Conservation (phyloP, 1,139 yeast species). For the Meyerozyma carpophila region DNA sequence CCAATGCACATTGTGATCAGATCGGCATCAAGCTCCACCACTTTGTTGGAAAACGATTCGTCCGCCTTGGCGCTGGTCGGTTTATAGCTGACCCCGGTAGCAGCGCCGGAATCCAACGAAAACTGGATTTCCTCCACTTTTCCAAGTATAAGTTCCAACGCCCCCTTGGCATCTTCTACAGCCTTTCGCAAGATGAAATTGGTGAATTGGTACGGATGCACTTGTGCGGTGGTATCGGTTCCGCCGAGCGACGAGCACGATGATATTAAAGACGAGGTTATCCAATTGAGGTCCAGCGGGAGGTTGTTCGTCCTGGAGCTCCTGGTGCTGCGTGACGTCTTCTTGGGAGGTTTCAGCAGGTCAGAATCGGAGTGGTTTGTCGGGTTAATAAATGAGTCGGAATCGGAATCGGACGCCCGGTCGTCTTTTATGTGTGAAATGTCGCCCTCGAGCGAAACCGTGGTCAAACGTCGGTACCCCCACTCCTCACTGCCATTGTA, state of each 20-base stretch:
- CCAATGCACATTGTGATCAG: slow-evolving; percentile 84
- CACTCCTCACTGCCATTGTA: slow-evolving; percentile 80
- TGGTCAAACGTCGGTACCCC: slow-evolving; percentile 88
- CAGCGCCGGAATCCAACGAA: slow-evolving; percentile 57
- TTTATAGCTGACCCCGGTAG: slow-evolving; percentile 59
- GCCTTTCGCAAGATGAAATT: slow-evolving; percentile 76
- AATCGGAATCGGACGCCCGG: slow-evolving; percentile 11
- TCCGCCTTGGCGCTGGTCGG: slow-evolving; percentile 41
- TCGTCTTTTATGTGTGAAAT: slow-evolving; percentile 30
- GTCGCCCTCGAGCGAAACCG: slow-evolving; percentile 85
- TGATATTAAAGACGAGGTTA: slow-evolving; percentile 56
- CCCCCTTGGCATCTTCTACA: slow-evolving; percentile 60
- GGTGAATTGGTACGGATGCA: slow-evolving; percentile 92
- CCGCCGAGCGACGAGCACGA: slow-evolving; percentile 84
- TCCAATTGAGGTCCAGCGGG: slow-evolving; percentile 82
- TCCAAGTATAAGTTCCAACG: slow-evolving; percentile 81
- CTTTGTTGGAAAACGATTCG: slow-evolving; percentile 7
- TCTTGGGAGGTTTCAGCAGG: slow-evolving; percentile 31
- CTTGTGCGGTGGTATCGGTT: slow-evolving; percentile 89
- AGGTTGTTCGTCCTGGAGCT: slow-evolving; percentile 26
- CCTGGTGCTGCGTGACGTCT: slow-evolving; percentile 25
- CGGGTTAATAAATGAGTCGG: slow-evolving; percentile 4
- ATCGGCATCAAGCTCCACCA: slow-evolving; percentile 53
- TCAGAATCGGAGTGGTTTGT: slow-evolving; percentile 14
- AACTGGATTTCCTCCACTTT: slow-evolving; percentile 68